Evolutionary conservation across 148 eudicot species (phyloP), one percentile per base, ranked within the genome.

Genomic region (Rheum nobile): DNA sequence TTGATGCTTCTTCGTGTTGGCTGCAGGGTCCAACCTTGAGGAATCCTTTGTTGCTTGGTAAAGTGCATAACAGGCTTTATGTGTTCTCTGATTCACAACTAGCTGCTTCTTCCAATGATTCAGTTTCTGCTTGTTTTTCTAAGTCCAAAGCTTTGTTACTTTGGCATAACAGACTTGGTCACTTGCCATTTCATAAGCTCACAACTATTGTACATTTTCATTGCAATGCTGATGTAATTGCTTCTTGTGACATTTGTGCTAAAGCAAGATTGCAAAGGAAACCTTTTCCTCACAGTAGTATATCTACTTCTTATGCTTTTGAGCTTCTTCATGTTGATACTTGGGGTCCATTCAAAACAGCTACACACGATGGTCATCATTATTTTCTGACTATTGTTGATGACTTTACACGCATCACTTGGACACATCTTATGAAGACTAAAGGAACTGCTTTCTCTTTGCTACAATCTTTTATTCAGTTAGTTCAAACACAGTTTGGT

Each of bases 331-430:
- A 65, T 37, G 19, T 65, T 31, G 71, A 69, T 21, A 37, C 41
- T 14, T 69, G 47, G 72, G 29, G 72, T 7, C 44, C 72, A 4
- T 37, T 9, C 8, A 0, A 16, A 19, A 34, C 46, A 1, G 16
- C 42, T 14, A 69, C 72, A 4, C 21, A 69, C 1, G 21, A 48
- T 48, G 54, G 54, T 14, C 21, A 48, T 48, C 2, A 19, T 7
- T 69, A 69, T 8, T 69, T 69, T 8, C 4, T 44, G 19, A 79
- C 76, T 1, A 37, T 74, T 11, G 76, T 74, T 0, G 76, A 74
- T 61, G 76, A 74, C 6, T 39, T 13, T 6, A n/a, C 52, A 0
- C 5, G 71, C 11, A 31, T n/a, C 6, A 73, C 67, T 9, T 73
- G 68, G 67, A 35, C 43, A 19, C 44, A 35, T 22, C 34, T 55